Evolutionary conservation across 2,329 filamentous ascomycete species (phyloP).

Genomic region (Ophiocordyceps camponoti-saundersi): DNA sequence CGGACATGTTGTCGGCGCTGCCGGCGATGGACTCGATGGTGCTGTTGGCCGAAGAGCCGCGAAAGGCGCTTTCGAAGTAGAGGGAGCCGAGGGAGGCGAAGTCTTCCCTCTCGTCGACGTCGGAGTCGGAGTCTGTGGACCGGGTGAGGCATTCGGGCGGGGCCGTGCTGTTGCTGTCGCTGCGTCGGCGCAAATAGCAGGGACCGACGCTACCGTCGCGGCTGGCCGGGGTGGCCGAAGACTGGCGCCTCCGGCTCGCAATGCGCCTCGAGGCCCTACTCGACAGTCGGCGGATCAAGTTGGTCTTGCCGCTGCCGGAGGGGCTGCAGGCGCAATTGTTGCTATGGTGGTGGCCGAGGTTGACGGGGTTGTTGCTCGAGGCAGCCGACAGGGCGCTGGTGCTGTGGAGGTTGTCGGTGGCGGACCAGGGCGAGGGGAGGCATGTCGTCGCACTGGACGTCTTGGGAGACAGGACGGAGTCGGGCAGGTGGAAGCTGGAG

Average conservation of each 20-base stretch:
- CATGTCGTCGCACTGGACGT: constrained; percentile 29
- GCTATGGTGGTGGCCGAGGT: background rate
- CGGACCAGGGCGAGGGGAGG: background rate
- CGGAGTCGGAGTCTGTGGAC: constrained; percentile 38
- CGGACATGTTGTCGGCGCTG: constrained; percentile 29
- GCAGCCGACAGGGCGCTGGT: constrained; percentile 2
- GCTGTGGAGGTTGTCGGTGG: background rate
- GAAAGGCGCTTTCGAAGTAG: constrained; percentile 23
- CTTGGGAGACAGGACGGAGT: constrained; percentile 46
- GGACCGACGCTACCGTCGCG: constrained; percentile 82
- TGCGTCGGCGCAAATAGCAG: constrained; percentile 70
- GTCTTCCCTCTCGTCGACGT: constrained; percentile 34
- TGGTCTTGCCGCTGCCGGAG: constrained; percentile 15
- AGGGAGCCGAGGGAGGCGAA: constrained; percentile 16
- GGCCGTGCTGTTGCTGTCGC: constrained; percentile 68
- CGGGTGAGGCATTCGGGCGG: constrained; percentile 28
- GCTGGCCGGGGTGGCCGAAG: constrained; percentile 58
- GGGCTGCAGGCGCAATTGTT: constrained; percentile 14
- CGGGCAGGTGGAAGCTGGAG: constrained; percentile 51
- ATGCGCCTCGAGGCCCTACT: constrained; percentile 57
- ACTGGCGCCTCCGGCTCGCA: constrained; percentile 53
- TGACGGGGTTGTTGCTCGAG: background rate
- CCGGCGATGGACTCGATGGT: constrained; percentile 28
- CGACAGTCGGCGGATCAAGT: constrained; percentile 69
- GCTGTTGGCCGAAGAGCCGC: constrained; percentile 31